These are phyloP conservation scores for Fusarium sp. DNA, from an alignment of 2,329 filamentous ascomycete genomes.

Conservation along the genomic window DNA sequence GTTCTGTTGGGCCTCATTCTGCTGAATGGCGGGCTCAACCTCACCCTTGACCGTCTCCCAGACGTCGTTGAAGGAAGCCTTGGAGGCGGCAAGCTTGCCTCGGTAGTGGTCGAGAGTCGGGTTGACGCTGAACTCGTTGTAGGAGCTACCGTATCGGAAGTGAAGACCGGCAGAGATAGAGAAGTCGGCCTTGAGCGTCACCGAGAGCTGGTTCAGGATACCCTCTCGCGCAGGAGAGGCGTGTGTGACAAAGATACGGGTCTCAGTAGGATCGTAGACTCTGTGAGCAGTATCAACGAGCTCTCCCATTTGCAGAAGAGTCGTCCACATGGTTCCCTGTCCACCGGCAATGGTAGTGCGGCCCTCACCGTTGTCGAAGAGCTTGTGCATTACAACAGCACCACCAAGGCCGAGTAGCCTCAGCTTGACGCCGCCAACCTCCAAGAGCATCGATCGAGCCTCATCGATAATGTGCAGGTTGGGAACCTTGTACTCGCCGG, in stretches of 20 bases:
- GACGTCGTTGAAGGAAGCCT: conserved; percentile 98
- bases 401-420: conserved; percentile 93
- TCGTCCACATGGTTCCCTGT: conserved; percentile 99
- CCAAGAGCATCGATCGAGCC: conserved; percentile 93
- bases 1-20: conserved; percentile 94
- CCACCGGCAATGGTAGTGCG: conserved; percentile 98
- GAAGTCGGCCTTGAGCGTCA: conserved; percentile 97
- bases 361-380: conserved; percentile 98
- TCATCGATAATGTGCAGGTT: conserved; percentile 99
- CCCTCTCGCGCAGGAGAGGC: conserved; percentile 96
- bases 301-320: conserved; percentile 96
- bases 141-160: conserved; percentile 98
- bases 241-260: conserved; percentile 95
- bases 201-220: conserved; percentile 96
- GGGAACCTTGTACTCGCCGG: conserved; percentile 95
- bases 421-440: conserved; percentile 95
- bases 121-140: conserved; percentile 99
- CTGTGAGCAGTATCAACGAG: conserved; percentile 97
- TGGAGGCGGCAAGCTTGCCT: conserved; percentile 96
- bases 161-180: conserved; percentile 97
- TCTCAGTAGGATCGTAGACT: conserved; percentile 98
- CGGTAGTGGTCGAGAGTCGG: conserved; percentile 98
- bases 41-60: conserved; percentile 99
- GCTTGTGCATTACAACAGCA: conserved; percentile 99
- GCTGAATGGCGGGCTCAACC: conserved; percentile 92